Conservation (phyloP, 345 rosid genomes). For the Salix viminalis region DNA sequence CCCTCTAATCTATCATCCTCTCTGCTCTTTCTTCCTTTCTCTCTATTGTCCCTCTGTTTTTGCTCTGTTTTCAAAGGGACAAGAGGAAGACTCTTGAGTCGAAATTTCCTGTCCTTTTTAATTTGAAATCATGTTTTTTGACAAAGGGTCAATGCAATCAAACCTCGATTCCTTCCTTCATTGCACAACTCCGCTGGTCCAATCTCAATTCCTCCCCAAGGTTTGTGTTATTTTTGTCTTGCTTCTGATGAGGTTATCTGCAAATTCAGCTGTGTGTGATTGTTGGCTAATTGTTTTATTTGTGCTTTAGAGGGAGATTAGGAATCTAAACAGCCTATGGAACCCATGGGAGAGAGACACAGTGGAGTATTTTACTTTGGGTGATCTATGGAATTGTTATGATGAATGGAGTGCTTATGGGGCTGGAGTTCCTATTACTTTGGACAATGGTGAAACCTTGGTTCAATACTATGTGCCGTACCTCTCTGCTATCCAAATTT, state of each 20-base stretch:
- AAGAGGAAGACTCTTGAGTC: conserved; percentile 16
- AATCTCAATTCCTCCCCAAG: conserved; percentile 84
- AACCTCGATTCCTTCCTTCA: conserved; percentile 82
- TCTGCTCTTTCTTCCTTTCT: conserved; percentile 12
- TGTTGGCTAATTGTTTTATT: not conserved
- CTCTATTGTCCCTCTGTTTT: conserved; percentile 15
- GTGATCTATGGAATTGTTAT: conserved; percentile 81
- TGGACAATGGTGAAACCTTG: conserved; percentile 66
- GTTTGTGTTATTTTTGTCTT: conserved; percentile 28
- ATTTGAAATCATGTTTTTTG: conserved; percentile 50
- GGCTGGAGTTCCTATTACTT: conserved; percentile 82
- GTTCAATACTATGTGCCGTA: conserved; percentile 97
- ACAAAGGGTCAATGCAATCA: conserved; percentile 60
- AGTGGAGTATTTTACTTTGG: conserved; percentile 74
- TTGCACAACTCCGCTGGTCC: conserved; percentile 71
- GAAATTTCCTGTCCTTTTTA: not conserved
- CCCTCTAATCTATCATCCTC: conserved; percentile 49
- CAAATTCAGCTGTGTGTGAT: not conserved
- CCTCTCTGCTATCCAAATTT: conserved; percentile 94
- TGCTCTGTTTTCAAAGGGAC: conserved; percentile 21
- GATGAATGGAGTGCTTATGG: conserved; percentile 99
- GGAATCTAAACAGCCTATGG: conserved; percentile 82
- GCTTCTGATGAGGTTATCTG: not conserved
- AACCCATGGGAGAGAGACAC: conserved; percentile 89
- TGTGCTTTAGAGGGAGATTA: conserved; percentile 63